phyloP scores from a whole-genome alignment of 331 rosid species.

The Dryas integrifolia region DNA sequence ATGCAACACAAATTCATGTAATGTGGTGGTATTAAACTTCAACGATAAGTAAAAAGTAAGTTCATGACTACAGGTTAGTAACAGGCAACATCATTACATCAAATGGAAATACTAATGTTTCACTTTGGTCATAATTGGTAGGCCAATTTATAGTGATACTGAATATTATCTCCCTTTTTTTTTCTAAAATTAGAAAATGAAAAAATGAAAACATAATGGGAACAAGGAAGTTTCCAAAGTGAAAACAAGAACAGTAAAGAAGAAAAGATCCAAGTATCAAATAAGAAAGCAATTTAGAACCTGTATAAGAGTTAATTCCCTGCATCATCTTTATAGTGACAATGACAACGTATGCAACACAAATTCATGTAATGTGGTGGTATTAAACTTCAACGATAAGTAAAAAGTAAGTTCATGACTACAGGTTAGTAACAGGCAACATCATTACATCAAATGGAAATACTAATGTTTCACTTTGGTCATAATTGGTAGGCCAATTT shows the following conservation, averaged over 20 bases:
- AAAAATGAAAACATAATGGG: background rate
- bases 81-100: conserved; percentile 6
- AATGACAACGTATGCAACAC: background rate
- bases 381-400: background rate
- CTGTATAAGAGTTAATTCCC: background rate
- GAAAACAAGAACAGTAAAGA: background rate
- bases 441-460: conserved; percentile 3
- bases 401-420: background rate
- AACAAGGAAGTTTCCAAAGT: background rate
- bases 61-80: conserved; percentile 8
- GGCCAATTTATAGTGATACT: background rate
- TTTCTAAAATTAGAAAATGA: background rate
- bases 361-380: conserved; percentile 1
- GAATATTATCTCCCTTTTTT: background rate
- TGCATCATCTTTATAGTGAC: conserved; percentile 7
- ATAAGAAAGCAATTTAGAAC: conserved; percentile 4
- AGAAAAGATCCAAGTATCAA: background rate
- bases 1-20: background rate
- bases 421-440: conserved; percentile 1
- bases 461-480: background rate
- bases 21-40: conserved; percentile 1
- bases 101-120: background rate
- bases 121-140: conserved; percentile 13
- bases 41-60: background rate
- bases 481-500: conserved; percentile 12